phyloP scores from a whole-genome alignment of 2,329 filamentous ascomycete genomes.

The Aspergillus hiratsukae region DNA sequence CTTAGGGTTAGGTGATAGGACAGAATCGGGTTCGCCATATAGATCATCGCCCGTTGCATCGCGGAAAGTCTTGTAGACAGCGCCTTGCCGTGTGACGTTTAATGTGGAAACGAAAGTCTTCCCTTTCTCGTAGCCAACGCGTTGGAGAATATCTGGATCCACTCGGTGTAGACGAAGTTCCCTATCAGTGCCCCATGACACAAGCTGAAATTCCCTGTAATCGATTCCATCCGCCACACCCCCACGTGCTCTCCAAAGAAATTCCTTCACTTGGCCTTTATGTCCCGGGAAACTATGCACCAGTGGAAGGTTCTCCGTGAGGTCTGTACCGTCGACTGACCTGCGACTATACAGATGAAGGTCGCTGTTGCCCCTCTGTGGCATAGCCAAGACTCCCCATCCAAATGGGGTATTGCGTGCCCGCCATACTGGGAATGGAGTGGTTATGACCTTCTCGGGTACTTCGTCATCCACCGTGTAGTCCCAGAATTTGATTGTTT shows the following conservation, averaged over 20 bases:
- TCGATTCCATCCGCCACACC: constrained; percentile 65
- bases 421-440: constrained; percentile 84
- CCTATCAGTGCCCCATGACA: constrained; percentile 88
- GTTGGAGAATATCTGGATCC: constrained; percentile 58
- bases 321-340: constrained; percentile 35
- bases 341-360: constrained; percentile 77
- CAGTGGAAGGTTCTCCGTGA: constrained; percentile 35
- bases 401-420: constrained; percentile 90
- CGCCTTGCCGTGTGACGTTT: constrained; percentile 75
- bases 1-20: constrained; percentile 16
- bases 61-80: constrained; percentile 79
- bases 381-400: constrained; percentile 81
- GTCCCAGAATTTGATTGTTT: constrained; percentile 92
- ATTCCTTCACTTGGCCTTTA: constrained; percentile 73
- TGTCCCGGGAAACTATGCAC: constrained; percentile 53
- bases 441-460: constrained; percentile 72
- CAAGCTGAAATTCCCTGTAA: constrained; percentile 83
- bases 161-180: constrained; percentile 74
- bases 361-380: constrained; percentile 79
- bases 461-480: constrained; percentile 60
- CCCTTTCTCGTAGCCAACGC: constrained; percentile 71
- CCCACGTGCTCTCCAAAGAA: constrained; percentile 80
- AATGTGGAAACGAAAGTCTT: constrained; percentile 60
- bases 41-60: constrained; percentile 60
- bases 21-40: constrained; percentile 48